Base-by-base conservation (phyloP, 169 alveolate genomes). In the Plasmodium sp. region DNA sequence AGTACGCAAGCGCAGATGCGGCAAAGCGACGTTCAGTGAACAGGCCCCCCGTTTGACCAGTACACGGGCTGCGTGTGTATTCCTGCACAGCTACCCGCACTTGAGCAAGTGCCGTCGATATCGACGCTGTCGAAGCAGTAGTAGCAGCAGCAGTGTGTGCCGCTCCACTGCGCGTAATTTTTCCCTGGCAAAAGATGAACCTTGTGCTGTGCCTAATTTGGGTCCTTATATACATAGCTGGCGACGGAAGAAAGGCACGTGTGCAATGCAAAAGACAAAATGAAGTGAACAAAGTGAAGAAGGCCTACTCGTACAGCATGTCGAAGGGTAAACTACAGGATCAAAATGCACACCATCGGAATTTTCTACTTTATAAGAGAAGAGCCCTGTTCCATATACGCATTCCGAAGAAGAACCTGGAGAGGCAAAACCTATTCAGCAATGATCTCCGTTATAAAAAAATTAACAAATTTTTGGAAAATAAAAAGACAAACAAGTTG, bases 401-500 rank as follows among this genome's bases (percentile, higher is more conserved):
- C 79, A 77, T 77, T 4, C 84, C 84, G 31, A 86, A n/a, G 39
- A 86, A 86, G 81, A 85, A 22, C 3, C 34, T 75, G 33, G 36
- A 86, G 71, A 31, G 34, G 16, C n/a, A 51, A 1, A 75, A 51
- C 48, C 18, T 58, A 56, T 6, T 36, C 48, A 86, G 81, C 36
- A 75, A 34, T 48, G 79, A 86, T 56, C 56, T 86, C 54, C 86
- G 81, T 2, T 18, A 86, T 86, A 77, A 51, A 58, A 86, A 86
- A 86, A 54, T 86, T 54, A 74, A 54, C 7, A 48, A 62, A 12
- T 41, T 86, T 75, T 18, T 86, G 71, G 39, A 86, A 9, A 84
- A 84, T 58, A 84, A 84, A 71, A 86, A 75, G 54, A 77, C 80
- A 79, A 86, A 77, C 51, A 86, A 86, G n/a, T 56, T 79, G 39